A percentile compares a stretch with the other conserved stretches of the same genome.
Conservation (phyloP, 306 rosid genomes). For the Prosopis cineraria region DNA sequence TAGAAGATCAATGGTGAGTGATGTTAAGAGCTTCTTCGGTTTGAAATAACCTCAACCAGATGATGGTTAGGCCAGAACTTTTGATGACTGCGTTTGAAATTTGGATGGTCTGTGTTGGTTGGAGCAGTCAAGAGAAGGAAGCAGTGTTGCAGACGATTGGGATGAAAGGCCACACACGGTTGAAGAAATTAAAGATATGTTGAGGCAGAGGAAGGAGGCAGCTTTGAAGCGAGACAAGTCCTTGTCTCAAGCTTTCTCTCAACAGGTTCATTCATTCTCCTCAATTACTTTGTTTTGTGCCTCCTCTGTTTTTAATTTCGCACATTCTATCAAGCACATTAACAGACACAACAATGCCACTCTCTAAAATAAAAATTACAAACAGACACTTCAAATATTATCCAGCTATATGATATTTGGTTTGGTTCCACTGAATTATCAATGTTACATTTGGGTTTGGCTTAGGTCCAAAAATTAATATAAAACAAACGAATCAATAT, state of each 20-base stretch:
- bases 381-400: too few species aligned
- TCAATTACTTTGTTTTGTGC: neutral
- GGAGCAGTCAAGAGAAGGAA: slow-evolving; percentile 75
- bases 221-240: slow-evolving; percentile 53
- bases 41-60: neutral
- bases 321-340: neutral
- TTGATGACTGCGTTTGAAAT: neutral
- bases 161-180: slow-evolving; percentile 84
- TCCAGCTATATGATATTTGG: neutral
- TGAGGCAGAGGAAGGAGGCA: slow-evolving; percentile 57
- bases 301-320: slow-evolving; percentile 1
- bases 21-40: neutral
- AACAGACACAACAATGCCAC: neutral
- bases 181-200: slow-evolving; percentile 96
- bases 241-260: slow-evolving; percentile 59
- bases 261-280: slow-evolving; percentile 47
- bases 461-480: neutral
- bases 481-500: neutral
- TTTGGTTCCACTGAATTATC: neutral
- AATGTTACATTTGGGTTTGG: neutral
- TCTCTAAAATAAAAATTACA: too few species aligned
- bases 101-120: neutral
- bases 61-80: slow-evolving; percentile 12
- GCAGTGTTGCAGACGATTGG: slow-evolving; percentile 90
- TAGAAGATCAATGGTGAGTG: slow-evolving; percentile 73